These are phyloP conservation scores for Clarireedia monteithiana DNA, from an alignment of 2,329 filamentous ascomycete genomes.

Conservation along the genomic window DNA sequence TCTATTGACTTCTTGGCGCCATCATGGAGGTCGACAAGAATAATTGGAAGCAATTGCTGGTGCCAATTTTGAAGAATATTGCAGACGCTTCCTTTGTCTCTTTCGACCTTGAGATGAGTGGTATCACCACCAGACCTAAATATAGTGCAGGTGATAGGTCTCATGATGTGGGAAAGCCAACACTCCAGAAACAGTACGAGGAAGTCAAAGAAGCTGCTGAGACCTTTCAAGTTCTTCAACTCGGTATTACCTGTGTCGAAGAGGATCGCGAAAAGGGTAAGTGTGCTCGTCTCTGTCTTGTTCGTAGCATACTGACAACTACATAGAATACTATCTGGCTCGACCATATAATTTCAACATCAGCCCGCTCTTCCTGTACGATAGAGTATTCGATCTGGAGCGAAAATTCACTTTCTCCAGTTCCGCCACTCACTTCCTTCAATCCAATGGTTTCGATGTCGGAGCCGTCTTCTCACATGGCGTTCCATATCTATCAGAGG, in stretches of 20 bases:
- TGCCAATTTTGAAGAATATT: slow-evolving; percentile 49
- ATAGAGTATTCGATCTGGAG: slow-evolving; percentile 43
- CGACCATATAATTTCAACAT: slow-evolving; percentile 59
- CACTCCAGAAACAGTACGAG: slow-evolving; percentile 51
- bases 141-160: slow-evolving; percentile 23
- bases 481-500: slow-evolving; percentile 53
- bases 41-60: slow-evolving; percentile 34
- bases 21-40: slow-evolving; percentile 6
- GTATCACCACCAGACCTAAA: slow-evolving; percentile 40
- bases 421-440: slow-evolving; percentile 51
- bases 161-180: slow-evolving; percentile 35
- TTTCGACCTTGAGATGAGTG: slow-evolving; percentile 60
- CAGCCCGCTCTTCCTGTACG: slow-evolving; percentile 40
- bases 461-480: slow-evolving; percentile 47
- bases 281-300: not conserved
- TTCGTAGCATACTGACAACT: slow-evolving; percentile 1
- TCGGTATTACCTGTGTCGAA: slow-evolving; percentile 58
- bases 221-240: slow-evolving; percentile 55
- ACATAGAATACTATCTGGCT: slow-evolving; percentile 43
- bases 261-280: slow-evolving; percentile 45
- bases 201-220: slow-evolving; percentile 54
- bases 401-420: slow-evolving; percentile 43
- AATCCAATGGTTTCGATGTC: slow-evolving; percentile 50
- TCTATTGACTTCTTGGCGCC: not conserved
- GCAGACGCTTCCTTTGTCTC: slow-evolving; percentile 53